Percentiles rank a stretch among this genome's conserved stretches.
Evolutionary conservation across 192 early-diverging fungal genomes (phyloP).

Genomic region (Neocallimastix lanati): DNA sequence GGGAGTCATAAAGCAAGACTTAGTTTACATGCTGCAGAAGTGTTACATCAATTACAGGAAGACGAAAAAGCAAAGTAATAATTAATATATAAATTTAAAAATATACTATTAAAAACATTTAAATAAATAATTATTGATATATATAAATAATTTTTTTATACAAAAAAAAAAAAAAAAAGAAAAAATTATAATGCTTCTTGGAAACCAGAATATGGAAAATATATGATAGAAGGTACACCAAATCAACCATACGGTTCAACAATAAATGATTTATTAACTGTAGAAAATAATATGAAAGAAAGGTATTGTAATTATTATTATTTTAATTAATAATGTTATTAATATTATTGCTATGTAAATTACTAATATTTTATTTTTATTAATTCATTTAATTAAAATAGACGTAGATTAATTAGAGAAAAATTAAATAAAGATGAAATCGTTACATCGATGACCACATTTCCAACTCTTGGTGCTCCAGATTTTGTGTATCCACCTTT

Average conservation of each 20-base stretch:
- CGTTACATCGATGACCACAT: conserved; percentile 66
- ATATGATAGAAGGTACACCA: conserved; percentile 93
- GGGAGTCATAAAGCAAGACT: conserved; percentile 47
- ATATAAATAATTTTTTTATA: no score
- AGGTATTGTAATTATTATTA: background rate
- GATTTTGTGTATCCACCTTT: conserved; percentile 51
- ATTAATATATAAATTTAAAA: background rate
- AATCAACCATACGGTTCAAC: conserved; percentile 74
- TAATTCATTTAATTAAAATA: no score
- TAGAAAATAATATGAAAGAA: conserved; percentile 75
- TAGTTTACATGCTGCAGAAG: conserved; percentile 61
- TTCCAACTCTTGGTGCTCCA: conserved; percentile 71
- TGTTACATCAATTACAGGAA: conserved; percentile 47
- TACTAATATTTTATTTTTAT: no score
- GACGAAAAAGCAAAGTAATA: conserved; percentile 38
- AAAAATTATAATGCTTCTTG: conserved; percentile 51
- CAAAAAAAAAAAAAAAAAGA: no score
- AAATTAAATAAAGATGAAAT: conserved; percentile 52
- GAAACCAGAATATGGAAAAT: conserved; percentile 91
- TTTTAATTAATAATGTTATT: no score
- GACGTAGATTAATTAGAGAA: conserved; percentile 48
- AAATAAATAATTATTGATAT: no score
- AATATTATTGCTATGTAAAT: no score
- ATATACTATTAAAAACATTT: no score
- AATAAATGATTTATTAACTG: conserved; percentile 55